Evolutionary conservation across 169 alveolate species (phyloP).

Genomic region (Cryptosporidium sp.): DNA sequence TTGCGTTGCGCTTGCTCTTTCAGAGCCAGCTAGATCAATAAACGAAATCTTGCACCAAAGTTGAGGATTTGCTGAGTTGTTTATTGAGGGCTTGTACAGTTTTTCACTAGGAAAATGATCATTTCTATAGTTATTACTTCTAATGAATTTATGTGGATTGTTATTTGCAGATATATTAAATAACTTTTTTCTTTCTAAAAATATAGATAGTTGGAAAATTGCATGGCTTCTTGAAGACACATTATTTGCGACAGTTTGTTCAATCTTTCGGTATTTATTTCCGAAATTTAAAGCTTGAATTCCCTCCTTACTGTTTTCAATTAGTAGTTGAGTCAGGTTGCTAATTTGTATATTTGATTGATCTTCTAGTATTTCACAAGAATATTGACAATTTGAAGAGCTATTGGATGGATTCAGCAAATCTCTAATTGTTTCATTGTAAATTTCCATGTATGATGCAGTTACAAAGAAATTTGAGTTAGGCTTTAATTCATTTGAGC

Average conservation of each 20-base stretch:
- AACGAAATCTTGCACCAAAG: constrained; percentile 87
- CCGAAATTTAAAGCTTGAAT: constrained; percentile 92
- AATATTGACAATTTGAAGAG: constrained; percentile 18
- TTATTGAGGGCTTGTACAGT: constrained; percentile 41
- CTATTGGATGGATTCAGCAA: constrained; percentile 85
- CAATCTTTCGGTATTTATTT: constrained; percentile 93
- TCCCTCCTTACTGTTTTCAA: constrained; percentile 84
- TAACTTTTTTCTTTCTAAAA: constrained; percentile 77
- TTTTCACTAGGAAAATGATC: constrained; percentile 53
- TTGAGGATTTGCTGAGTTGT: constrained; percentile 18
- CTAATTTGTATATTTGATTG: constrained; percentile 82
- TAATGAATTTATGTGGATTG: constrained; percentile 43
- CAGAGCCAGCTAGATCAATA: constrained; percentile 97
- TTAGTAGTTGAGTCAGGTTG: constrained; percentile 81
- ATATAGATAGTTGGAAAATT: constrained; percentile 87
- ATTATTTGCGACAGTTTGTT: constrained; percentile 94
- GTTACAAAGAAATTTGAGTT: constrained; percentile 53
- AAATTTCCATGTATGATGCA: constrained; percentile 93
- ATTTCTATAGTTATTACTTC: constrained; percentile 49
- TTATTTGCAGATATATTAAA: background rate
- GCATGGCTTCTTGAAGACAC: constrained; percentile 96
- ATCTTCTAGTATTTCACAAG: constrained; percentile 85
- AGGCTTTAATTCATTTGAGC: background rate
- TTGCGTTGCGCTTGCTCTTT: constrained; percentile 94
- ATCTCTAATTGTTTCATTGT: constrained; percentile 96